A percentile compares a stretch with the other conserved stretches of the same genome.
Conservation (phyloP, 2,329 filamentous ascomycete species). For the Exophiala sp. region DNA sequence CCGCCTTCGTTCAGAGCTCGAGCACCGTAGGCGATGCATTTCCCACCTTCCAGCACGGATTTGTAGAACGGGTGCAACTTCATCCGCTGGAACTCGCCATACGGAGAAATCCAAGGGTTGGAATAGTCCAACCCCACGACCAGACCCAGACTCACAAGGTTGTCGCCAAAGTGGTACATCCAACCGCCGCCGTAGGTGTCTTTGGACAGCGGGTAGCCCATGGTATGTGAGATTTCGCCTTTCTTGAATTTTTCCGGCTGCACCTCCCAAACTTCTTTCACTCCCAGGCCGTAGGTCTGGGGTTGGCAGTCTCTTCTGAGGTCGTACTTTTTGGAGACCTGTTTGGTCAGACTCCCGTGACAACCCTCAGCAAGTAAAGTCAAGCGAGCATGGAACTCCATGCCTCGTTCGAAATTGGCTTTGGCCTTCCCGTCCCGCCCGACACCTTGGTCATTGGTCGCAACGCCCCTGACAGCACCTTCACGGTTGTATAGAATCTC, state of each 20-base stretch:
- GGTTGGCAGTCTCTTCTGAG: slow-evolving; percentile 80
- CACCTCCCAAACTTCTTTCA: slow-evolving; percentile 98
- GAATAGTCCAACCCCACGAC: slow-evolving; percentile 92
- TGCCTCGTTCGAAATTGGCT: slow-evolving; percentile 86
- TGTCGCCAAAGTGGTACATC: slow-evolving; percentile 99
- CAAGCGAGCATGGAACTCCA: slow-evolving; percentile 93
- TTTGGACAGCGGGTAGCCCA: slow-evolving; percentile 83
- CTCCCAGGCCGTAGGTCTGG: slow-evolving; percentile 88
- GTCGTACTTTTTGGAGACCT: slow-evolving; percentile 91
- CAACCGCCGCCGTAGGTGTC: slow-evolving; percentile 97
- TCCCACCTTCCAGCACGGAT: slow-evolving; percentile 83
- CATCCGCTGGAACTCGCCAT: slow-evolving; percentile 95
- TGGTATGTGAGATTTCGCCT: slow-evolving; percentile 77
- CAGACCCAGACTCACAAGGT: slow-evolving; percentile 84
- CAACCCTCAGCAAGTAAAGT: slow-evolving; percentile 93
- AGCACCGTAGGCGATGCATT: slow-evolving; percentile 94
- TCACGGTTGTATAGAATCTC: slow-evolving; percentile 84
- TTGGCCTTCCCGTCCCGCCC: slow-evolving; percentile 76
- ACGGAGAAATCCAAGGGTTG: slow-evolving; percentile 94
- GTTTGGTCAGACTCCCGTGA: slow-evolving; percentile 90
- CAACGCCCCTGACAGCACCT: slow-evolving; percentile 85
- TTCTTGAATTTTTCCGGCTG: slow-evolving; percentile 85
- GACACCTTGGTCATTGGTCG: slow-evolving; percentile 90
- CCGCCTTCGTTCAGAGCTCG: slow-evolving; percentile 88
- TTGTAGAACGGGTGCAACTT: slow-evolving; percentile 94